Evolutionary conservation across 306 rosid genomes (phyloP), one percentile per base, ranked within the genome.

Genomic region (Macrotyloma uniflorum): DNA sequence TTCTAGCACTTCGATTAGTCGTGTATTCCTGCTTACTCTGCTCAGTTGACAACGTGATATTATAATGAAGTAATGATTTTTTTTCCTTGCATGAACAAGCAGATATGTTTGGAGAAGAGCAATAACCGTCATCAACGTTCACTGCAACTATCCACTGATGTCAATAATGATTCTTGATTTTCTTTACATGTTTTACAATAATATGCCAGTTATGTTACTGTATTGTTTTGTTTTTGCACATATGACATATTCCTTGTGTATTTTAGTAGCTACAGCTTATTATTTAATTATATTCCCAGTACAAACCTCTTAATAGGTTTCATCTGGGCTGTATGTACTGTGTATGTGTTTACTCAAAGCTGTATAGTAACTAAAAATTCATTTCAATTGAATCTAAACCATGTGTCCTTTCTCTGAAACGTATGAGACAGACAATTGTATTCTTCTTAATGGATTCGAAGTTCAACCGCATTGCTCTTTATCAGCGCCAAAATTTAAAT

Each of bases 101-200:
- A 95, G 99, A 87, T 95, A 80, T 91, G 91, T 69, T 66, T 95
- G 89, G 89, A 87, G 83, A 86, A 88, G 85, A 87, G 85, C 81
- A 70, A 77, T 77, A 87, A 79, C 77, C 82, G 67, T 83, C 76
- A 69, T 65, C 79, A 65, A 49, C 75, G 87, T 49, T 80, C 75
- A 9, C 50, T 49, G 28, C 89, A 59, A 51, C 83, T 36, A 36
- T 35, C 89, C 74, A 22, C 57, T 38, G 55, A 79, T 68, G 79
- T 81, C 51, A 66, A 80, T 12, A 64, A 65, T 5, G 85, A 84
- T 74, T 80, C 84, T 43, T 88, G 86, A 89, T 68, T 59, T 55
- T 68, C 63, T 62, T 70, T 23, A 19, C 72, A 53, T 51, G 65
- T 83, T 20, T 35, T 65, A 61, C 58, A 43, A 30, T 40, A 66